Percentiles rank a stretch among this genome's conserved stretches.
Conservation (phyloP, 495 filamentous ascomycete species). For the Talaromyces thailandensis region DNA sequence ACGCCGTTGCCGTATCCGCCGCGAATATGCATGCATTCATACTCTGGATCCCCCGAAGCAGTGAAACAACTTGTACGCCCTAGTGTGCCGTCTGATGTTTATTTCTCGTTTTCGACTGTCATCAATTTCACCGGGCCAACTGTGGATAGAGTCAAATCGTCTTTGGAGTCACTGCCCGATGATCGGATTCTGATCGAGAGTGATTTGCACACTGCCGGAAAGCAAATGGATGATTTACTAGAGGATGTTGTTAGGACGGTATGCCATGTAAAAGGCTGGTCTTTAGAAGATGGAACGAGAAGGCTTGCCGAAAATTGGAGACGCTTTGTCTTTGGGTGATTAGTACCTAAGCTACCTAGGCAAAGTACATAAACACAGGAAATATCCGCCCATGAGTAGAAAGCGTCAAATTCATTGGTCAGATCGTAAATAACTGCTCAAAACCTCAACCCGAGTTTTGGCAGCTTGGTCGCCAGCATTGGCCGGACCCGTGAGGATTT, state of each 20-base stretch:
- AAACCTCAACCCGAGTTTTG: slow-evolving; percentile 43
- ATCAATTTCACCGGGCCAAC: slow-evolving; percentile 66
- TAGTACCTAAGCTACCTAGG: background rate
- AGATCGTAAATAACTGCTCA: slow-evolving; percentile 43
- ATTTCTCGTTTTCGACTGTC: slow-evolving; percentile 77
- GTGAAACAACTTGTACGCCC: slow-evolving; percentile 71
- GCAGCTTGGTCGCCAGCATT: slow-evolving; percentile 42
- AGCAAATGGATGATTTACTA: slow-evolving; percentile 67
- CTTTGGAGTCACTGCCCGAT: slow-evolving; percentile 68
- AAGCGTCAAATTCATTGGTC: background rate
- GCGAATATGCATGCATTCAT: slow-evolving; percentile 89
- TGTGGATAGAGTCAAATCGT: slow-evolving; percentile 44
- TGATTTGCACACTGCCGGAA: slow-evolving; percentile 79
- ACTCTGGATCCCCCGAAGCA: slow-evolving; percentile 68
- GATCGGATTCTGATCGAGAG: slow-evolving; percentile 80
- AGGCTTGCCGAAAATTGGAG: slow-evolving; percentile 71
- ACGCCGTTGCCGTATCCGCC: slow-evolving; percentile 63
- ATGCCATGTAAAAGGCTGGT: slow-evolving; percentile 73
- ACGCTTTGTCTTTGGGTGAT: slow-evolving; percentile 62
- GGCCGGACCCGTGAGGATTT: slow-evolving; percentile 46
- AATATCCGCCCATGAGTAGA: background rate
- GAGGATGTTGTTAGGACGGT: slow-evolving; percentile 66
- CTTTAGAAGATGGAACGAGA: slow-evolving; percentile 58
- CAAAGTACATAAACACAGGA: background rate
- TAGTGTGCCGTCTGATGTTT: slow-evolving; percentile 67